Evolutionary conservation across 140 eudicot genomes (phyloP).

Genomic region (Flaveria floridana): DNA sequence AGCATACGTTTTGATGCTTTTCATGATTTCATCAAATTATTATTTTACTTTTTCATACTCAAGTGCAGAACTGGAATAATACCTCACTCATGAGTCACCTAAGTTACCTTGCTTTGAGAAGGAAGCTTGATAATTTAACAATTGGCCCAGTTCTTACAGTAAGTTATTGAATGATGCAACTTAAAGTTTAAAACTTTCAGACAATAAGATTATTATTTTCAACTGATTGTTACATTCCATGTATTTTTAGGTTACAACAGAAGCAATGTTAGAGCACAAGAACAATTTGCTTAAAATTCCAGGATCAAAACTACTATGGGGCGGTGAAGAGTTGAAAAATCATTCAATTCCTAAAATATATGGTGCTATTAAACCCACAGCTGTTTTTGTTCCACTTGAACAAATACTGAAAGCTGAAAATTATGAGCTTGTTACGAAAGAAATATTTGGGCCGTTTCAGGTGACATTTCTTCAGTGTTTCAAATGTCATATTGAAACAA

Average conservation of each 20-base stretch:
- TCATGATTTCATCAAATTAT: not conserved
- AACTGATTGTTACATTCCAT: not conserved
- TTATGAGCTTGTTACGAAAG: conserved; percentile 76
- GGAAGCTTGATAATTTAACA: conserved; percentile 78
- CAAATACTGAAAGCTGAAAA: conserved; percentile 68
- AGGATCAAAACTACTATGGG: conserved; percentile 75
- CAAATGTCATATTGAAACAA: conserved; percentile 1
- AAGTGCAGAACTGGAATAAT: conserved; percentile 69
- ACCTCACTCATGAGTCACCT: conserved; percentile 57
- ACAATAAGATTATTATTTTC: not conserved
- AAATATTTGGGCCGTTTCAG: conserved; percentile 95
- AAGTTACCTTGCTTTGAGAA: conserved; percentile 69
- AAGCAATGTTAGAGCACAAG: conserved; percentile 76
- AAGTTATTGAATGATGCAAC: conserved; percentile 18
- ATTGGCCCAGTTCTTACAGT: conserved; percentile 93
- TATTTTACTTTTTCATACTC: not conserved
- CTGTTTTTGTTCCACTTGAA: conserved; percentile 77
- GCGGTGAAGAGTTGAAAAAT: conserved; percentile 73
- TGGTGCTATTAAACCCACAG: conserved; percentile 90
- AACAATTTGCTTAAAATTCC: conserved; percentile 65
- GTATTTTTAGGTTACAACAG: conserved; percentile 62
- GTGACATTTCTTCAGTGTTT: conserved; percentile 30
- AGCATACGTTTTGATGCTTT: not conserved
- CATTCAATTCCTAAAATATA: conserved; percentile 75
- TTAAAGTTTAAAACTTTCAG: not conserved